Base-by-base conservation (phyloP, 345 rosid genomes). In the Corymbia maculata region DNA sequence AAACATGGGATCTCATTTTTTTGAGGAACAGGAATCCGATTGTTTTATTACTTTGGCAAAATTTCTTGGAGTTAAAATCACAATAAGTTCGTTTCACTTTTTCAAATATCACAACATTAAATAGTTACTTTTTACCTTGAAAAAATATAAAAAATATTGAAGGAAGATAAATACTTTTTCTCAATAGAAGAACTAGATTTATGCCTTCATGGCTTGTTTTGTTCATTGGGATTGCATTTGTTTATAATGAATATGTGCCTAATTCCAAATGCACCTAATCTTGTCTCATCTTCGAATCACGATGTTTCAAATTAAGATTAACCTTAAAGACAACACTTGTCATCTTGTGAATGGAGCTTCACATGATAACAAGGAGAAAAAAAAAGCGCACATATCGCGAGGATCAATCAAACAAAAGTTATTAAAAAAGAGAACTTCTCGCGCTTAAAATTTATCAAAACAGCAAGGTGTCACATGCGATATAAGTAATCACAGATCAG, bases 191-290 rank as follows among this genome's bases (percentile, higher is more conserved):
- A n/a, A 64, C 17, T n/a, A 15, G 14, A 64, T 64, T n/a, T 15
- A 64, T 3, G 26, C 1, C 47, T 75, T 75, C 13, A 9, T 0
- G 3, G 1, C 3, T 2, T 19, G 49, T 42, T 5, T 2, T 19
- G 49, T 42, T 6, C 19, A 75, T 19, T 47, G 1, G 2, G 12
- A 1, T 36, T 75, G 82, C 26, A 5, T 19, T 36, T 36, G 5
- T 13, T 17, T 75, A 75, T 36, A 9, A 36, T 7, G 13, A 75
- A 75, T 10, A 21, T 6, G 13, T 5, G 80, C 80, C 0, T 5
- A 1, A 70, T 36, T 36, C 42, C 42, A 36, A 36, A 21, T 6
- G 13, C 2, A 47, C 80, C 1, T 5, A 1, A 70, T 70, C 26
- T 32, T 70, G 10, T 3, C 26, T 70, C 4, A 9, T 36, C 13